Base-by-base conservation (phyloP, 2,329 filamentous ascomycete genomes). In the Ophiobolus disseminans region DNA sequence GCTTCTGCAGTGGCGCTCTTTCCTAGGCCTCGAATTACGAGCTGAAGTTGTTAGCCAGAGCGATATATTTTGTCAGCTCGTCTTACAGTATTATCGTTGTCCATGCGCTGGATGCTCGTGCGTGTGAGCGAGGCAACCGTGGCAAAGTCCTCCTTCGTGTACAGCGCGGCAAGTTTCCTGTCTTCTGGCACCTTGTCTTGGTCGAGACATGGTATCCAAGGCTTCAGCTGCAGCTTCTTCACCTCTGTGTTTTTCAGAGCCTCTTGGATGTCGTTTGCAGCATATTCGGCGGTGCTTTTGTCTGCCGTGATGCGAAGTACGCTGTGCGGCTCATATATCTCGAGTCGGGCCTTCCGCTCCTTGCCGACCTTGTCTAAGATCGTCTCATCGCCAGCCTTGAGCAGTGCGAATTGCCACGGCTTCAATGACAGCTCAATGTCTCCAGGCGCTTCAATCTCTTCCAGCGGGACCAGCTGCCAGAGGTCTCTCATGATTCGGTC, bases 291-390 rank as follows among this genome's bases (percentile, higher is more conserved):
- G 19, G 60, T 69, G 36, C 45, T 67, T 37, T 72, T 73, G 44
- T 72, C 65, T 22, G 70, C 70, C 6, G 66, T 74, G 23, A 75
- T 72, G 16, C 72, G 68, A 9, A 75, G 41, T 14, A 72, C 52
- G 26, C 55, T 57, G 26, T 67, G 55, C 3, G 50, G 44, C 25
- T 49, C 42, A 26, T 63, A 56, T 13, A 69, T 50, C 28, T 74
- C 65, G 8, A 73, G 41, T 23, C 60, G 73, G 19, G 59, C 69
- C 23, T 58, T 66, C 11, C 72, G 60, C 17, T 42, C 38, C n/a
- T 39, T 39, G 17, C 63, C 58, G 16, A 75, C 66, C 6, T 51
- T 50, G 32, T 71, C 63, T 7, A 75, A 53, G 7, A 48, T 37
- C 3, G 54, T 64, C 14, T 62, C 52, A 17, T 38, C 56, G 50